Conservation (phyloP, 2,329 filamentous ascomycete species). For the Aspergillus cejpii region DNA sequence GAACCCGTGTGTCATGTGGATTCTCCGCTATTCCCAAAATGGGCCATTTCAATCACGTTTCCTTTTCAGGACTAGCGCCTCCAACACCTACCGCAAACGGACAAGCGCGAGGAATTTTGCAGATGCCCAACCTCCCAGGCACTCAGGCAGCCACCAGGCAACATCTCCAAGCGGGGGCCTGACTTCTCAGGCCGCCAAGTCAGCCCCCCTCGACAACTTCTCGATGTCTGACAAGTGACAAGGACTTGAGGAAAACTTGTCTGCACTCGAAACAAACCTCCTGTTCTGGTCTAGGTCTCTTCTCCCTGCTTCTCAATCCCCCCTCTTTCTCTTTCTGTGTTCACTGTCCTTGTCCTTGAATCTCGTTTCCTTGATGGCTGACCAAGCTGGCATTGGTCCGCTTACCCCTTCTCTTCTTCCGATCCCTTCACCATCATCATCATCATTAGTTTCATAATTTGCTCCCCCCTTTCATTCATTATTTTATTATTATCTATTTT, state of each 20-base stretch:
- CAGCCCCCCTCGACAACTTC: constrained; percentile 1
- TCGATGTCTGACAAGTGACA: constrained; percentile 1
- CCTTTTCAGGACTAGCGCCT: constrained; percentile 5
- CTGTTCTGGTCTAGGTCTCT: constrained; percentile 6
- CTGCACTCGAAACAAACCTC: constrained; percentile 8
- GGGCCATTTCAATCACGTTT: constrained; percentile 3
- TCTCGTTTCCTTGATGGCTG: background rate
- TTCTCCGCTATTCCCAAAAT: constrained; percentile 7
- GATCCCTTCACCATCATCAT: background rate
- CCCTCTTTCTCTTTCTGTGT: background rate
- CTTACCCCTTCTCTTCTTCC: constrained; percentile 2
- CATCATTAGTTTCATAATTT: background rate
- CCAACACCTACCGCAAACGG: constrained; percentile 6
- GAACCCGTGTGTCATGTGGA: background rate
- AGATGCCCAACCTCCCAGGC: constrained; percentile 1
- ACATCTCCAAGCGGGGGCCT: constrained; percentile 3
- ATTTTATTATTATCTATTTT: background rate
- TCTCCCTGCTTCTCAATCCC: constrained; percentile 1
- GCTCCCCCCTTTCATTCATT: too few species aligned
- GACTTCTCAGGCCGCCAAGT: constrained; percentile 8
- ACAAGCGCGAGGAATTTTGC: constrained; percentile 5
- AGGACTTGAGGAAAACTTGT: background rate
- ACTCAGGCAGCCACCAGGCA: constrained; percentile 5
- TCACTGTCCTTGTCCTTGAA: background rate
- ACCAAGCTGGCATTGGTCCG: background rate